phyloP scores from a whole-genome alignment of 2,329 filamentous ascomycete genomes.

The Aspergillus aculeatinus region DNA sequence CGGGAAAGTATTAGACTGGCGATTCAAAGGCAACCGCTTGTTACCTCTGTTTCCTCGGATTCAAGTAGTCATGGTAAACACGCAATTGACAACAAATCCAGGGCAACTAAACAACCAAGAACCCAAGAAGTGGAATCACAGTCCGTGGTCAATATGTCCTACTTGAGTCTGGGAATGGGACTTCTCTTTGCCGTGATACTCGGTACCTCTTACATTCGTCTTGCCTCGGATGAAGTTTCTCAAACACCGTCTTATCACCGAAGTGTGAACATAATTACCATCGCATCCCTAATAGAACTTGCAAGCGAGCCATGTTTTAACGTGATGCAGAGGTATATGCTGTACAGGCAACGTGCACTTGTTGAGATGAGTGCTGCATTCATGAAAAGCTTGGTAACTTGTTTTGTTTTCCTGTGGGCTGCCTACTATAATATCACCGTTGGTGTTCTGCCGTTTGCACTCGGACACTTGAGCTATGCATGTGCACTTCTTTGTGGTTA shows the following conservation, averaged over 20 bases:
- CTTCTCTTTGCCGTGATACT: slow-evolving; percentile 62
- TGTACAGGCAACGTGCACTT: slow-evolving; percentile 74
- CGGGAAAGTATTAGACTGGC: slow-evolving; percentile 89
- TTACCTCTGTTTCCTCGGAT: slow-evolving; percentile 12
- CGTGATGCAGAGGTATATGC: slow-evolving; percentile 75
- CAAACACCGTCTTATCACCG: slow-evolving; percentile 62
- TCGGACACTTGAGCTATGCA: slow-evolving; percentile 80
- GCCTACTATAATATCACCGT: slow-evolving; percentile 53
- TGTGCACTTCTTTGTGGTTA: slow-evolving; percentile 69
- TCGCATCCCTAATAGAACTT: slow-evolving; percentile 70
- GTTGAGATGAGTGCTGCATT: slow-evolving; percentile 84
- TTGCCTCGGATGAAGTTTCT: slow-evolving; percentile 50
- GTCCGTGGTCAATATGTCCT: slow-evolving; percentile 83
- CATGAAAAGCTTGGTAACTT: slow-evolving; percentile 71
- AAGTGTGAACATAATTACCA: slow-evolving; percentile 55
- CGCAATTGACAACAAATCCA: slow-evolving; percentile 8
- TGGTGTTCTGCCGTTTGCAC: slow-evolving; percentile 83
- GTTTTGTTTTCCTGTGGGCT: slow-evolving; percentile 67
- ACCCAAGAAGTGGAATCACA: slow-evolving; percentile 52
- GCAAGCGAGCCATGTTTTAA: slow-evolving; percentile 86
- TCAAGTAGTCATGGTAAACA: slow-evolving; percentile 13
- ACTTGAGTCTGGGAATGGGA: slow-evolving; percentile 72
- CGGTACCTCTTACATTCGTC: slow-evolving; percentile 65
- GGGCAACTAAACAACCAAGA: slow-evolving; percentile 16
- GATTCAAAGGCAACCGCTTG: slow-evolving; percentile 72